Evolutionary conservation across 352 stramenopile species (phyloP).

Genomic region (Pseudoperonospora humuli): DNA sequence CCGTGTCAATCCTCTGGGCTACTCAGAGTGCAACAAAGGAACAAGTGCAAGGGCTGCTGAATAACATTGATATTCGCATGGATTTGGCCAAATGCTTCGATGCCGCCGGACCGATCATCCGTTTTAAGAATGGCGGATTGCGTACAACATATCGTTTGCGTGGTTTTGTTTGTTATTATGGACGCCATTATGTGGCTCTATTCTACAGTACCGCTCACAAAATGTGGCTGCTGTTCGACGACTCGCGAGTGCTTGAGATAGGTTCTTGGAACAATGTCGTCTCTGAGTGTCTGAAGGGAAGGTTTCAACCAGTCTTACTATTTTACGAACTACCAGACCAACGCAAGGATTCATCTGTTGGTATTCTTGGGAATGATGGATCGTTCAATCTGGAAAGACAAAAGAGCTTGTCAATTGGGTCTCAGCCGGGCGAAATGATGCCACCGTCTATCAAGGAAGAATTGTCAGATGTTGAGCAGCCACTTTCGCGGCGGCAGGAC

Average conservation of each 20-base stretch:
- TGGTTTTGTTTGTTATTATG: constrained; percentile 83
- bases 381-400: constrained; percentile 22
- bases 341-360: constrained; percentile 77
- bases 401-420: constrained; percentile 59
- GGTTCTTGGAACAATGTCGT: constrained; percentile 73
- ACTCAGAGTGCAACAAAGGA: constrained; percentile 67
- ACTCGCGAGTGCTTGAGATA: constrained; percentile 70
- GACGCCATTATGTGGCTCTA: constrained; percentile 71
- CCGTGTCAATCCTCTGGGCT: constrained; percentile 75
- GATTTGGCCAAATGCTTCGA: constrained; percentile 73
- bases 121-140: constrained; percentile 62
- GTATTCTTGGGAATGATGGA: constrained; percentile 35
- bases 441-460: constrained; percentile 53
- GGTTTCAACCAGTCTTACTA: constrained; percentile 77
- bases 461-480: constrained; percentile 29
- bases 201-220: constrained; percentile 84
- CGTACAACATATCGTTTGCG: constrained; percentile 71
- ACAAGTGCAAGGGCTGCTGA: constrained; percentile 56
- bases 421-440: constrained; percentile 39
- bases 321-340: constrained; percentile 82
- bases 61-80: constrained; percentile 57
- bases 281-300: constrained; percentile 60
- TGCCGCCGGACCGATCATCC: constrained; percentile 52
- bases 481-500: constrained; percentile 26
- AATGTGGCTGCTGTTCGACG: constrained; percentile 83